Conservation (phyloP, 495 filamentous ascomycete species). For the Staphylotrichum longicolle region DNA sequence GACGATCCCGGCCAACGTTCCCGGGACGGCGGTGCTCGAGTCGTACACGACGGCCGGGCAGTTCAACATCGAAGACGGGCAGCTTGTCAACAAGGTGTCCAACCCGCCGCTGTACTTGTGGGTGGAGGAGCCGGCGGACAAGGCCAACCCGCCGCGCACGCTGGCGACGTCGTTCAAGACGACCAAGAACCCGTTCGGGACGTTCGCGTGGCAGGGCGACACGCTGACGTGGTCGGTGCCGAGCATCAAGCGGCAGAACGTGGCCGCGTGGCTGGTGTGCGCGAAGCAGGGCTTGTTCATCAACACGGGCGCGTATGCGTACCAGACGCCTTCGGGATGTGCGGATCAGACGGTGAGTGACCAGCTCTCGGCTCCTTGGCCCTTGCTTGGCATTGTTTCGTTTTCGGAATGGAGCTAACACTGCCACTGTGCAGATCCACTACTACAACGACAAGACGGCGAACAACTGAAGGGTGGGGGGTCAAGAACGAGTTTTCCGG, state of each 20-base stretch:
- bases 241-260: slow-evolving; percentile 52
- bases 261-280: slow-evolving; percentile 59
- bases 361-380: not conserved
- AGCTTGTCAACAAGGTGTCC: slow-evolving; percentile 55
- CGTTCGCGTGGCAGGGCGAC: slow-evolving; percentile 58
- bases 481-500: not conserved
- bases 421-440: slow-evolving; percentile 25
- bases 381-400: not conserved
- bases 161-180: slow-evolving; percentile 53
- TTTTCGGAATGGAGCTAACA: too few relatives aligned
- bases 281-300: slow-evolving; percentile 52
- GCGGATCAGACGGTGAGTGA: slow-evolving; percentile 55
- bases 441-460: slow-evolving; percentile 40
- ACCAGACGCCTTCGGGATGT: slow-evolving; percentile 57
- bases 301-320: slow-evolving; percentile 59
- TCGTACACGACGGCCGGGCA: slow-evolving; percentile 58
- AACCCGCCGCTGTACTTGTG: slow-evolving; percentile 43
- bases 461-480: slow-evolving; percentile 24
- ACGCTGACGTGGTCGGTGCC: slow-evolving; percentile 52
- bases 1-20: slow-evolving; percentile 48
- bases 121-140: slow-evolving; percentile 50
- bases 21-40: slow-evolving; percentile 52
- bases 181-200: slow-evolving; percentile 55
- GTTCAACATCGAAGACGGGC: slow-evolving; percentile 55
- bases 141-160: slow-evolving; percentile 41